Evolutionary conservation across 805 yeast genomes (phyloP), one percentile per base, ranked within the genome.

Genomic region (Saturnispora kantuleensis): DNA sequence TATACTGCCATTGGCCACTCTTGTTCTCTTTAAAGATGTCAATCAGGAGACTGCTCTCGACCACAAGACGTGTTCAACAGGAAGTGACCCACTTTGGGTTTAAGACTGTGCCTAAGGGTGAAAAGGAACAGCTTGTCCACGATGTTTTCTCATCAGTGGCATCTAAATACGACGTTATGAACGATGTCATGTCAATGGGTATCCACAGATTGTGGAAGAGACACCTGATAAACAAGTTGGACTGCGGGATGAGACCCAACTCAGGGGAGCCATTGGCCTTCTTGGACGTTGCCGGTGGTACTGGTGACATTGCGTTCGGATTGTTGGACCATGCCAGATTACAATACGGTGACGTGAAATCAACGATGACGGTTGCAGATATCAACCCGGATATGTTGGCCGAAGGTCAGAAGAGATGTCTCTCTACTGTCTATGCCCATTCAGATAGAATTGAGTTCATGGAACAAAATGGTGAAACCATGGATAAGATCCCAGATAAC

Each of bases 251-350:
- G 69, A 76, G 97, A 58, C 90, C 95, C 5, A 94, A 90, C 38
- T 62, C 68, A 11, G 51, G 52, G n/a, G 76, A 81, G 52, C 96
- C 96, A 3, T 69, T 93, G 55, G 77, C 80, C 47, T 90, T 93
- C 58, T 72, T 93, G 51, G 98, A 93, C 64, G 97, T 93, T 46
- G 98, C 98, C 26, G 98, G 98, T 48, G 98, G 98, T 18, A 87
- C 97, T 10, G 98, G 98, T 39, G 98, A 93, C 59, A 90, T 93
- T 64, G 98, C 98, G 1, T 87, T 87, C 65, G 94, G 98, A 2
- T 73, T 93, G 50, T 70, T 93, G 50, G 96, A 88, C 56, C 96
- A 93, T 64, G 97, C 97, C 9, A 79, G 81, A 51, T 65, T 70
- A 34, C 76, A 79, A 50, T 86, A 79, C 59, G 81, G 83, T 46